Percentiles rank a stretch among this genome's conserved stretches.
phyloP scores from a whole-genome alignment of 1,284 basidiomycete species.

The Thecaphora frezii region DNA sequence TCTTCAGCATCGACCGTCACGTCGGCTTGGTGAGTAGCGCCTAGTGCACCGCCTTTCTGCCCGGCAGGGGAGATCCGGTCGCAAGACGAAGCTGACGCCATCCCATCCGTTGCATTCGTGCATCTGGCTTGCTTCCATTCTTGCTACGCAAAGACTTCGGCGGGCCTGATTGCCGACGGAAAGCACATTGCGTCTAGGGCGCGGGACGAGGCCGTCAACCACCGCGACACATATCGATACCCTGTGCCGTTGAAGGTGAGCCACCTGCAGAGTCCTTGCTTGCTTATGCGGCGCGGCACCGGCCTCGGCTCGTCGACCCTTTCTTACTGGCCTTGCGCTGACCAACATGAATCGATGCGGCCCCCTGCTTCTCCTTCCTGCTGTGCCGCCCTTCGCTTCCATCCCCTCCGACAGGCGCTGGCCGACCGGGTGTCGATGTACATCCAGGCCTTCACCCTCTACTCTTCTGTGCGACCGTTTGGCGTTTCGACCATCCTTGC shows the following conservation, averaged over 20 bases:
- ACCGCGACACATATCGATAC: constrained; percentile 75
- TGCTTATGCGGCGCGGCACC: background rate
- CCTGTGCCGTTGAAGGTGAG: constrained; percentile 79
- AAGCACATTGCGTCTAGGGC: constrained; percentile 84
- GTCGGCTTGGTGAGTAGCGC: constrained; percentile 70
- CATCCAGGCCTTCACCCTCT: constrained; percentile 93
- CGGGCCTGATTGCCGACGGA: constrained; percentile 91
- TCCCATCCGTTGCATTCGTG: too few species aligned
- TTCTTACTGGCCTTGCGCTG: background rate
- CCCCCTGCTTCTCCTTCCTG: too few species aligned
- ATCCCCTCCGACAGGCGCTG: constrained; percentile 66
- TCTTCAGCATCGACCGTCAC: constrained; percentile 89
- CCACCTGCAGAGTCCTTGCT: background rate
- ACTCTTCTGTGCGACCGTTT: constrained; percentile 96
- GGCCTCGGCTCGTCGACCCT: constrained; percentile 5
- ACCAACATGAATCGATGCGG: background rate
- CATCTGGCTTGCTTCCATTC: background rate
- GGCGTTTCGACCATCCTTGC: constrained; percentile 90
- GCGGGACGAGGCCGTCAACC: constrained; percentile 77
- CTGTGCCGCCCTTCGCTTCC: background rate
- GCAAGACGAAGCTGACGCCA: too few species aligned
- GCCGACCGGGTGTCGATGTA: constrained; percentile 83
- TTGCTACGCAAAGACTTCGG: constrained; percentile 57
- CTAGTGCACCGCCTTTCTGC: background rate
- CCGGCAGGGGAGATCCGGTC: too few species aligned